Base-by-base conservation (phyloP, 1,139 yeast species). In the Blastobotrys malaysiensis region DNA sequence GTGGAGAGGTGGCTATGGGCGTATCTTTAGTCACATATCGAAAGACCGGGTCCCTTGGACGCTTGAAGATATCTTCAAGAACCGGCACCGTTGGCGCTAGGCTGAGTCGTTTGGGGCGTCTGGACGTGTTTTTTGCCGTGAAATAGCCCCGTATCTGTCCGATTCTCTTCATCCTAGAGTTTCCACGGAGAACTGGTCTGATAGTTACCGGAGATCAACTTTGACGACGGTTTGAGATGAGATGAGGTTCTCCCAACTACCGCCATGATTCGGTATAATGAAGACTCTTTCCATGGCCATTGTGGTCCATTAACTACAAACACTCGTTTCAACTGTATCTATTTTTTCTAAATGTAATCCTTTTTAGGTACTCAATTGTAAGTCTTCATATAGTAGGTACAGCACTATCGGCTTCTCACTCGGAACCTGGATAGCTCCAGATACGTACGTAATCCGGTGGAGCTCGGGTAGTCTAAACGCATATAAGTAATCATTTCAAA, bases 11-110 rank as follows among this genome's bases (percentile, higher is more conserved):
- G 5, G 57, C 68, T 1, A 55, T 47, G 3, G 65, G 62, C 4
- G 65, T 52, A 5, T 49, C 22, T 1, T 62, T 62, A 2, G 63
- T 59, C 13, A 59, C 63, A 48, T 59, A 63, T 18, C 39, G 11
- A n/a, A 31, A 31, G 4, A 16, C 39, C 13, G 39, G 39, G n/a
- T 31, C 39, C 7, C n/a, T 31, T 3, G 16, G 14, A 7, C 16
- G 39, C n/a, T 31, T 31, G 16, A 31, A 31, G 14, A 31, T 31
- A 16, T 45, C 46, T 19, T 21, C 46, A 13, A 45, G 24, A 21
- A 31, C 39, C 5, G 31, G 16, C 9, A 46, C 48, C 14, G 3
- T 46, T 2, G 20, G 48, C 2, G 48, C n/a, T 20, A 24, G 11
- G 18, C 18, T 19, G 24, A 21, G 16, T 4, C 21, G 20, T 24